Percentiles rank a stretch among this genome's conserved stretches.
These are phyloP conservation scores for Ogataea glucozyma DNA, from an alignment of 805 yeast species.

Conservation along the genomic window DNA sequence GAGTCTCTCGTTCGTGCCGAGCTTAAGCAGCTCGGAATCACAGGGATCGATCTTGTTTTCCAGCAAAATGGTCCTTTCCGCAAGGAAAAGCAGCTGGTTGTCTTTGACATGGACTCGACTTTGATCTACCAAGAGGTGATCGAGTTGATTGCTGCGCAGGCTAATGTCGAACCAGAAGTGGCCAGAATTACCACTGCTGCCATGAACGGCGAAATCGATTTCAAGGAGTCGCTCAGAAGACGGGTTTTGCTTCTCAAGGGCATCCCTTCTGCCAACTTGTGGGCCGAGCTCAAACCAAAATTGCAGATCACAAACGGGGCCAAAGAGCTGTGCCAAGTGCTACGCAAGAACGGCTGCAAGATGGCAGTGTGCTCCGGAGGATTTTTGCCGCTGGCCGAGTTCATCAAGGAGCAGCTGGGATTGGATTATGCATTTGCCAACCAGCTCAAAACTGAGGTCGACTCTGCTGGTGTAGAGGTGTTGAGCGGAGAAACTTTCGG, in stretches of 20 bases:
- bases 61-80: conserved; percentile 38
- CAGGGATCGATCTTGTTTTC: conserved; percentile 43
- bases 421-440: conserved; percentile 92
- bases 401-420: conserved; percentile 63
- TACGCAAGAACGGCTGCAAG: conserved; percentile 62
- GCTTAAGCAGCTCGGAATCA: conserved; percentile 27
- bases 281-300: conserved; percentile 74
- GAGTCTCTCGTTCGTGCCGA: conserved; percentile 21
- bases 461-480: conserved; percentile 39
- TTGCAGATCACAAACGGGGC: conserved; percentile 87
- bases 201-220: conserved; percentile 96
- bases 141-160: conserved; percentile 91
- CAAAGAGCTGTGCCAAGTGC: conserved; percentile 59
- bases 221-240: conserved; percentile 72
- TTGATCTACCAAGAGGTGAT: conserved; percentile 94
- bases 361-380: conserved; percentile 95
- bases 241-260: conserved; percentile 85
- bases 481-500: conserved; percentile 81
- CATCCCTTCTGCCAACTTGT: conserved; percentile 66
- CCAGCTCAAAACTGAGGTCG: conserved; percentile 49
- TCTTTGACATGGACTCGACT: conserved; percentile 98
- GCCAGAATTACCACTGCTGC: conserved; percentile 89
- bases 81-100: conserved; percentile 57
- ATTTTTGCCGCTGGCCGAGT: conserved; percentile 81
- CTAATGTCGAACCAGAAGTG: conserved; percentile 85